phyloP scores from a whole-genome alignment of 371 early-diverging fungal species.

The Lichtheimia ramosa region DNA sequence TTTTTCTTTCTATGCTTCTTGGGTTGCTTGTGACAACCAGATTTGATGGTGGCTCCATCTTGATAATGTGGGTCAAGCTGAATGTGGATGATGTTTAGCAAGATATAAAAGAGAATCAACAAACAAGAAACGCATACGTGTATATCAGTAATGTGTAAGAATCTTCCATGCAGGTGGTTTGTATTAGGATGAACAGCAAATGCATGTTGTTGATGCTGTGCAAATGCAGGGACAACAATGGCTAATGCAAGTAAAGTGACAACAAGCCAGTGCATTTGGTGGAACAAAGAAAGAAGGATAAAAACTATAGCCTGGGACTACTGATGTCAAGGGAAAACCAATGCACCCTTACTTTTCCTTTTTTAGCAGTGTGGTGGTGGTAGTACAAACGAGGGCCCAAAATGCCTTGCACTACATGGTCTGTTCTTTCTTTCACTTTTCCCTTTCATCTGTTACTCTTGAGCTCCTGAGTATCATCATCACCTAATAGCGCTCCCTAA shows the following conservation, averaged over 20 bases:
- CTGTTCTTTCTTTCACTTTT: not conserved
- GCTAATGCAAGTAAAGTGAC: not conserved
- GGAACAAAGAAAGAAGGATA: not conserved
- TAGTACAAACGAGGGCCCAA: not conserved
- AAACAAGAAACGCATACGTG: slow-evolving; percentile 31
- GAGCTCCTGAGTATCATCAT: not conserved
- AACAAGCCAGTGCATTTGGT: not conserved
- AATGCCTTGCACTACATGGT: slow-evolving; percentile 1
- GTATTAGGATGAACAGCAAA: not conserved
- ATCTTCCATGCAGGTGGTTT: slow-evolving; percentile 33
- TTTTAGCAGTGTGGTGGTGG: not conserved
- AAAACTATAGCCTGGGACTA: not conserved
- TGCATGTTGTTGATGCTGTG: slow-evolving; percentile 7
- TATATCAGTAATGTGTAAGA: slow-evolving; percentile 70
- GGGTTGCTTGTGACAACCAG: slow-evolving; percentile 54
- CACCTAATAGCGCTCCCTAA: slow-evolving; percentile 1
- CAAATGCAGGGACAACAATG: not conserved
- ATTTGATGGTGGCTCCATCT: slow-evolving; percentile 48
- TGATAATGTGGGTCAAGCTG: slow-evolving; percentile 53
- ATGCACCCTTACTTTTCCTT: slow-evolving; percentile 1
- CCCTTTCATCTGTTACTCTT: not conserved
- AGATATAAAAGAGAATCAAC: not conserved
- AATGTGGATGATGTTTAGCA: not conserved
- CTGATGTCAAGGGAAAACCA: not conserved
- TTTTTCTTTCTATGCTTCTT: slow-evolving; percentile 23